phyloP scores from a whole-genome alignment of 2,329 filamentous ascomycete species.

The Arachnomyces sp. region DNA sequence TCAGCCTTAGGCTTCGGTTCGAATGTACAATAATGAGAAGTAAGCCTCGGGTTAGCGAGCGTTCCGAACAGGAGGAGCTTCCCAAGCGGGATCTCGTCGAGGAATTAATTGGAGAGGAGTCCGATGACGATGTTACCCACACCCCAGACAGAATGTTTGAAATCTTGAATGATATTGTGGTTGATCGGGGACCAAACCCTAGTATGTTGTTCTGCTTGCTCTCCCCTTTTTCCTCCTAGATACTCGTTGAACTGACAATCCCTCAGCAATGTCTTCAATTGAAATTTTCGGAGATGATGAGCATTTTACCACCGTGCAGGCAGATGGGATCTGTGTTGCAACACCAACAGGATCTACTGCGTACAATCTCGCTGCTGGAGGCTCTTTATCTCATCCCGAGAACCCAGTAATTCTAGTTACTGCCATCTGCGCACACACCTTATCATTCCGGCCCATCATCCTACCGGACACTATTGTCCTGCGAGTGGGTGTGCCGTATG shows the following conservation, averaged over 20 bases:
- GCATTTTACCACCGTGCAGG: conserved; percentile 87
- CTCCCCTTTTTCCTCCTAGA: background rate
- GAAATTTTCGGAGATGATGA: conserved; percentile 93
- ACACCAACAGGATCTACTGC: conserved; percentile 93
- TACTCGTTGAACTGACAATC: conserved; percentile 10
- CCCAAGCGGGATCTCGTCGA: conserved; percentile 68
- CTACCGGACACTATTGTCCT: conserved; percentile 93
- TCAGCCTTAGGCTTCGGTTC: conserved; percentile 80
- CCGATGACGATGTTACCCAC: conserved; percentile 77
- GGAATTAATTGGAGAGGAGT: conserved; percentile 80
- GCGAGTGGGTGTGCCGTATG: conserved; percentile 87
- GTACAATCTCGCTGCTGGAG: conserved; percentile 93
- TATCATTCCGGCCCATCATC: conserved; percentile 94
- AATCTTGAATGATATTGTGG: conserved; percentile 93
- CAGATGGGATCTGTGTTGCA: conserved; percentile 87
- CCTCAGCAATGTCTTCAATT: conserved; percentile 73
- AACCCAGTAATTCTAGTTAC: conserved; percentile 94
- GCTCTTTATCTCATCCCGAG: conserved; percentile 88
- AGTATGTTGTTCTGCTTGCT: conserved; percentile 51
- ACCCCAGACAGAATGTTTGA: conserved; percentile 75
- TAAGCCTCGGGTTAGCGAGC: conserved; percentile 26
- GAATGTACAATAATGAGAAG: conserved; percentile 87
- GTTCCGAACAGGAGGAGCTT: conserved; percentile 14
- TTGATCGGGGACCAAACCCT: conserved; percentile 87
- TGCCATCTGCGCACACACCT: conserved; percentile 87